phyloP scores from a whole-genome alignment of 192 early-diverging fungal species.

The Backusella tarrabulga region DNA sequence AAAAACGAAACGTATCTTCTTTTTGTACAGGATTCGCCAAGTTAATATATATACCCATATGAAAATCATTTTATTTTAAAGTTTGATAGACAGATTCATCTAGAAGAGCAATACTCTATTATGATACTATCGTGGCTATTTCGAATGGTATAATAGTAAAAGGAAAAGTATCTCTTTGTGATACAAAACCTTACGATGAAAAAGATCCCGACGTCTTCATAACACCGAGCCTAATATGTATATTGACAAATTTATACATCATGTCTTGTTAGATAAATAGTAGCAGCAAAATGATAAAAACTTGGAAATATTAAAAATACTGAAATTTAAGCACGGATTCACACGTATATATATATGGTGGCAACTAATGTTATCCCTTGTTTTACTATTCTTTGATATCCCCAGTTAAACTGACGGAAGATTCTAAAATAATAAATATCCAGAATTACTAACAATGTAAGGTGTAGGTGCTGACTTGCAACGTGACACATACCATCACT shows the following conservation, averaged over 20 bases:
- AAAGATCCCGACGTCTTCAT: neutral
- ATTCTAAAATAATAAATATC: neutral
- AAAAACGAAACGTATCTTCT: neutral
- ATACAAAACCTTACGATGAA: neutral
- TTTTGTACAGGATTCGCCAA: neutral
- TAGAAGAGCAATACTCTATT: neutral
- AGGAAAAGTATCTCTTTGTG: neutral
- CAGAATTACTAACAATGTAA: constrained; percentile 1
- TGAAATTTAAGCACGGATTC: neutral
- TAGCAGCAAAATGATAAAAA: neutral
- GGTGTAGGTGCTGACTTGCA: constrained; percentile 1
- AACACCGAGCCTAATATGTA: neutral
- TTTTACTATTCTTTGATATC: neutral
- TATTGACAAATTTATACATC: neutral
- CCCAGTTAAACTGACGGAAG: neutral
- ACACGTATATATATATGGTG: neutral
- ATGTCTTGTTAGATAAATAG: neutral
- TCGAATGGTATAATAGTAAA: neutral
- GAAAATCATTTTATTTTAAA: neutral
- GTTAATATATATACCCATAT: too few relatives aligned
- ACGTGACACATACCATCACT: neutral
- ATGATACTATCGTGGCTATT: neutral
- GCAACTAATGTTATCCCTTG: neutral
- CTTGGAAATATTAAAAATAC: neutral
- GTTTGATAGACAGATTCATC: neutral